Conservation (phyloP, 192 early-diverging fungal species). For the Lobosporangium transversale region DNA sequence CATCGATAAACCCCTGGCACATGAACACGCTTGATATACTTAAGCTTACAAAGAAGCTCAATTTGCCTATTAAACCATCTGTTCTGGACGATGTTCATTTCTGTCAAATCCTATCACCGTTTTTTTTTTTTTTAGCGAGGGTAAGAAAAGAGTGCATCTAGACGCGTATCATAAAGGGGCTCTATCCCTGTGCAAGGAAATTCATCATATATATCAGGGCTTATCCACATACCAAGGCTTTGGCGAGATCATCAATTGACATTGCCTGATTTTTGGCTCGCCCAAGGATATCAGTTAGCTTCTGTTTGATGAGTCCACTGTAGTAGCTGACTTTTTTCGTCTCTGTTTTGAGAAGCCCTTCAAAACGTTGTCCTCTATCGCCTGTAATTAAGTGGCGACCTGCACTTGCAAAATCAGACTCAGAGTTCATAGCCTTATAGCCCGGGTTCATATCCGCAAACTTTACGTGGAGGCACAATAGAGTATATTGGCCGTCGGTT, state of each 20-base stretch:
- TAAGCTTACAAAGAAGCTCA: conserved; percentile 54
- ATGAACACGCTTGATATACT: conserved; percentile 62
- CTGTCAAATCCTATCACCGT: conserved; percentile 35
- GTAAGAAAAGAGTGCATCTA: no score
- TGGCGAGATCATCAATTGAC: conserved; percentile 62
- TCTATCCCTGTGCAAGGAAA: no score
- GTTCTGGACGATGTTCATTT: conserved; percentile 55
- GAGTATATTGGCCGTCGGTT: conserved; percentile 62
- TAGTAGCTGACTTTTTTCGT: conserved; percentile 57
- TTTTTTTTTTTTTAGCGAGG: no score
- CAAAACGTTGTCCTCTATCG: conserved; percentile 15
- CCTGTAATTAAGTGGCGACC: conserved; percentile 6
- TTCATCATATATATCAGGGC: no score
- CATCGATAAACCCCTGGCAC: conserved; percentile 57
- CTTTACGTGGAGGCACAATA: conserved; percentile 65
- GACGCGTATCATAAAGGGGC: no score
- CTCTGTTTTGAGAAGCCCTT: conserved; percentile 27
- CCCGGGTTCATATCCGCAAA: conserved; percentile 61
- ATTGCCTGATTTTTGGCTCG: conserved; percentile 63
- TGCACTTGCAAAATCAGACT: conserved; percentile 11
- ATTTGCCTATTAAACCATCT: conserved; percentile 71
- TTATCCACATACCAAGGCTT: conserved; percentile 57
- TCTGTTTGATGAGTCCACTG: conserved; percentile 64
- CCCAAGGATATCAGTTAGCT: conserved; percentile 62
- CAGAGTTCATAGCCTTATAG: conserved; percentile 56